These are phyloP conservation scores for Paracamarosporium sp. DNA, from an alignment of 2,329 filamentous ascomycete genomes.

Conservation along the genomic window DNA sequence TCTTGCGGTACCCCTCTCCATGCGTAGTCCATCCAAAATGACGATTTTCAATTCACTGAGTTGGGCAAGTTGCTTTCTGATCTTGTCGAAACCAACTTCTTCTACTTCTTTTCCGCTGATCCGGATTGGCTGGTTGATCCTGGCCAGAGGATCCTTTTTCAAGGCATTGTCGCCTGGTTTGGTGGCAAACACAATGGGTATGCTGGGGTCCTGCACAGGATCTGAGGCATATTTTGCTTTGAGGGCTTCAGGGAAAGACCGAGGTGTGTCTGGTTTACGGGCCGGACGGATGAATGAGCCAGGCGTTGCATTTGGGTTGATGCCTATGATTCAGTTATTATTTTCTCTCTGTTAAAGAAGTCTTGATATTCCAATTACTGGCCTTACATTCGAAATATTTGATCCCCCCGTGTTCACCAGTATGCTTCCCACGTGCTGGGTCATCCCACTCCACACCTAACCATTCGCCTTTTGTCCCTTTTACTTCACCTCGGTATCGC, in stretches of 20 bases:
- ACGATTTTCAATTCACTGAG: slow-evolving; percentile 80
- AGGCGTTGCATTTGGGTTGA: slow-evolving; percentile 68
- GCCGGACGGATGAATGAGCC: slow-evolving; percentile 88
- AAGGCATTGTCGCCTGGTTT: slow-evolving; percentile 21
- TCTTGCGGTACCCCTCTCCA: slow-evolving; percentile 53
- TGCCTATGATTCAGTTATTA: slow-evolving; percentile 54
- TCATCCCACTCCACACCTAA: slow-evolving; percentile 98
- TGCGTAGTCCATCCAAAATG: slow-evolving; percentile 77
- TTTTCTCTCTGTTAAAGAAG: too few relatives aligned
- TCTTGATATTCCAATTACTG: slow-evolving; percentile 62
- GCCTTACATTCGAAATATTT: slow-evolving; percentile 81
- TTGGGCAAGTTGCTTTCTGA: slow-evolving; percentile 78
- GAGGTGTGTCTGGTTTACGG: slow-evolving; percentile 70
- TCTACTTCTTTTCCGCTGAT: slow-evolving; percentile 84
- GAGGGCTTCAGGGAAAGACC: slow-evolving; percentile 80
- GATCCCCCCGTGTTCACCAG: slow-evolving; percentile 79
- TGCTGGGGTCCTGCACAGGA: slow-evolving; percentile 44
- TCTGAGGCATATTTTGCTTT: slow-evolving; percentile 82
- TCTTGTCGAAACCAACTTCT: slow-evolving; percentile 95
- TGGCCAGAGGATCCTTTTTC: slow-evolving; percentile 25
- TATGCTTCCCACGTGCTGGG: slow-evolving; percentile 82
- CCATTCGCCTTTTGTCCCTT: slow-evolving; percentile 80
- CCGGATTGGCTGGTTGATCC: slow-evolving; percentile 63
- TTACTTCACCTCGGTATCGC: slow-evolving; percentile 79
- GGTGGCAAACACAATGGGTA: slow-evolving; percentile 38